phyloP scores from a whole-genome alignment of 75 land plant species.

The Adiantum capillusveneris region DNA sequence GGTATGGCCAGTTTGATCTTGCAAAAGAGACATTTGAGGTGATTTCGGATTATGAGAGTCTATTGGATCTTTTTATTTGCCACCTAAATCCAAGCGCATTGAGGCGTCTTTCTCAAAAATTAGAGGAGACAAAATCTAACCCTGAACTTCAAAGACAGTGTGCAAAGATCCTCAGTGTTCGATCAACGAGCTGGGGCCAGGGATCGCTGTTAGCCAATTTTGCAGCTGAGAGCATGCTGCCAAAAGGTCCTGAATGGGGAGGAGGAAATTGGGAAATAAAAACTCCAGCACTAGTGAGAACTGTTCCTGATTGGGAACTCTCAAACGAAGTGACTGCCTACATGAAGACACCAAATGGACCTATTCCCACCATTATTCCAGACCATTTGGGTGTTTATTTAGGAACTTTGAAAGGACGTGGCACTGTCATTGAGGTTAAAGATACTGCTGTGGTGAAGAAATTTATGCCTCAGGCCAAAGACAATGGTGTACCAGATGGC shows the following conservation, averaged over 20 bases:
- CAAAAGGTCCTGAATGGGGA: constrained; percentile 99
- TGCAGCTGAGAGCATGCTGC: constrained; percentile 98
- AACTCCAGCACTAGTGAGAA: constrained; percentile 57
- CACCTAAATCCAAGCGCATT: constrained; percentile 97
- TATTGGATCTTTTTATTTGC: constrained; percentile 94
- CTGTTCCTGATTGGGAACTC: constrained; percentile 84
- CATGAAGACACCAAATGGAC: constrained; percentile 87
- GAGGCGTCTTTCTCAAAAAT: constrained; percentile 77
- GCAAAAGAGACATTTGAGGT: constrained; percentile 99
- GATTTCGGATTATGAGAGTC: constrained; percentile 81
- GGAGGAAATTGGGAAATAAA: constrained; percentile 99
- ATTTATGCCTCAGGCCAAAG: constrained; percentile 29
- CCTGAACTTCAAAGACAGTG: constrained; percentile 83
- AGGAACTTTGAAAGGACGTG: constrained; percentile 90
- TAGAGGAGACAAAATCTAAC: constrained; percentile 72
- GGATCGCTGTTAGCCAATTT: constrained; percentile 85
- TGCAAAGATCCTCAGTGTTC: constrained; percentile 78
- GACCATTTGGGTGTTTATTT: constrained; percentile 98
- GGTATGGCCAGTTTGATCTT: constrained; percentile 95
- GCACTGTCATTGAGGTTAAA: constrained; percentile 89
- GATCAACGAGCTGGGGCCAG: constrained; percentile 95
- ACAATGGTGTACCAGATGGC: constrained; percentile 29
- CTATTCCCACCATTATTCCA: constrained; percentile 80
- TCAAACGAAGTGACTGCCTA: constrained; percentile 97
- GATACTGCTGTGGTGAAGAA: constrained; percentile 68